Percentiles rank a stretch among this genome's conserved stretches.
Evolutionary conservation across 768 basidiomycete species (phyloP).

Genomic region (Cantharellus anzutake): DNA sequence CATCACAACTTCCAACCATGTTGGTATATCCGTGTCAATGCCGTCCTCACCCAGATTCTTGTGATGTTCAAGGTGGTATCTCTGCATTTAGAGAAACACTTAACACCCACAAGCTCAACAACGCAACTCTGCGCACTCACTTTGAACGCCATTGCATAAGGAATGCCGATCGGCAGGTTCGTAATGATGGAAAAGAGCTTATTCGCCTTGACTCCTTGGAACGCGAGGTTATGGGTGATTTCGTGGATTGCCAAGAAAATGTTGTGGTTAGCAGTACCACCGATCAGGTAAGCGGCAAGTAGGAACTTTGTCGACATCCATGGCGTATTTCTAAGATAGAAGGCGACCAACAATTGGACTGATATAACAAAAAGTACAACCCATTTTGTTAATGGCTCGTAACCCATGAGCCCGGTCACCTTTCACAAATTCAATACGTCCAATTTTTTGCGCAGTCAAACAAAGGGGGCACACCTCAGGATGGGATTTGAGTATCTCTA

Average conservation of each 20-base stretch:
- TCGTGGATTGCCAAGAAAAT: conserved; percentile 97
- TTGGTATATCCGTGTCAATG: conserved; percentile 89
- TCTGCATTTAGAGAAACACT: conserved; percentile 21
- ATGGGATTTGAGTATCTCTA: conserved; percentile 83
- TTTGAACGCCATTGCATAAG: conserved; percentile 93
- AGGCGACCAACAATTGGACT: conserved; percentile 49
- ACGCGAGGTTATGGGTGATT: conserved; percentile 95
- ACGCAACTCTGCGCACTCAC: conserved; percentile 19
- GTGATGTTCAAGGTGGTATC: conserved; percentile 92
- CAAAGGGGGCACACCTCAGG: conserved; percentile 43
- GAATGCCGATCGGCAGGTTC: conserved; percentile 85
- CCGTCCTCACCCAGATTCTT: conserved; percentile 92
- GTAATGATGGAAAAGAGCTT: conserved; percentile 78
- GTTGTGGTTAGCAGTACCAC: conserved; percentile 95
- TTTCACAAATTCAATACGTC: conserved; percentile 14
- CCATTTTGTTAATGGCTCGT: conserved; percentile 82
- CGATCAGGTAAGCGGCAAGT: conserved; percentile 61
- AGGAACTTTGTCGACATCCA: conserved; percentile 59
- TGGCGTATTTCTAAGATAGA: conserved; percentile 43
- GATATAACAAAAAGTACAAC: conserved; percentile 67
- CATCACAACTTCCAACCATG: conserved; percentile 60
- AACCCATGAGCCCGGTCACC: conserved; percentile 94
- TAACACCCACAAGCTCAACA: background rate
- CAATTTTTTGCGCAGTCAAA: background rate
- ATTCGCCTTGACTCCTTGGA: conserved; percentile 63